Evolutionary conservation across 306 rosid species (phyloP).

Genomic region (Rosa persica): DNA sequence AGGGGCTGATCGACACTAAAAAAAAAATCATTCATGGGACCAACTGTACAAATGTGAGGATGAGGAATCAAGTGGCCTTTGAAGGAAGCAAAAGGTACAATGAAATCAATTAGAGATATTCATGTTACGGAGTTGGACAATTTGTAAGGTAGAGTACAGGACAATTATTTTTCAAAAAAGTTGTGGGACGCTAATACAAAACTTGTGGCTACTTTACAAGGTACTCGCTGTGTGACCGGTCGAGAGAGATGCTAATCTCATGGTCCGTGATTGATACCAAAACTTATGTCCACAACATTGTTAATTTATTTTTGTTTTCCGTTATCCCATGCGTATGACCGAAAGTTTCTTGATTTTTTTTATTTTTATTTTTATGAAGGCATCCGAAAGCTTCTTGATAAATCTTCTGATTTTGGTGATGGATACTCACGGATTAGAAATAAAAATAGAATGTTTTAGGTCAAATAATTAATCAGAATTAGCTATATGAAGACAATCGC

Average conservation of each 20-base stretch:
- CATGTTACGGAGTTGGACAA: not conserved
- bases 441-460: too few species aligned
- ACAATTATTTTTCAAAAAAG: not conserved
- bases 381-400: too few species aligned
- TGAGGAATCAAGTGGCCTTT: constrained; percentile 4
- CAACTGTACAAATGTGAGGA: not conserved
- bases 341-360: too few species aligned
- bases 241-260: not conserved
- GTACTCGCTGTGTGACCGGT: not conserved
- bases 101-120: not conserved
- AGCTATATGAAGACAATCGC: too few species aligned
- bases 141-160: not conserved
- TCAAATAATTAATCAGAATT: too few species aligned
- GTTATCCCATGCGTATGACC: too few species aligned
- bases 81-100: constrained; percentile 20
- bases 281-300: too few species aligned
- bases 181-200: not conserved
- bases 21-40: not conserved
- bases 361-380: too few species aligned
- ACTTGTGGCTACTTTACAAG: not conserved
- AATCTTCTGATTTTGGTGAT: too few species aligned
- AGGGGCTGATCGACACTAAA: not conserved
- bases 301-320: too few species aligned
- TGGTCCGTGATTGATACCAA: not conserved
- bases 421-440: too few species aligned